Conservation (phyloP, 441 rosid genomes). For the Viola pubescens region DNA sequence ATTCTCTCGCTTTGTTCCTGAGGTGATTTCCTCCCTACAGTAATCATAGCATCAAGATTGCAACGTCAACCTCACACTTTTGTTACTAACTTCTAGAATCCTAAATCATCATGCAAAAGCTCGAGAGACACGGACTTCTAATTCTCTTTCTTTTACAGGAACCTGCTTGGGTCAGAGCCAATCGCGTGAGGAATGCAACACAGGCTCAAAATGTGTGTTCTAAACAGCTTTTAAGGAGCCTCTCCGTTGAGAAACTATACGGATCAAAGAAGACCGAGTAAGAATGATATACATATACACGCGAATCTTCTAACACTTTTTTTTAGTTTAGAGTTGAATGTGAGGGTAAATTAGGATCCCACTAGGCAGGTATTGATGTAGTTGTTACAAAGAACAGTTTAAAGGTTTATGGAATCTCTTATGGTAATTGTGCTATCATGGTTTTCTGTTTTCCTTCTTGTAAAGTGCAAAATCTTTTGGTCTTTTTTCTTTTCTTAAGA, state of each 20-base stretch:
- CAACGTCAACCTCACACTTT: background rate
- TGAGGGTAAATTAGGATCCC: too few relatives aligned
- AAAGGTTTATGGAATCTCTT: too few relatives aligned
- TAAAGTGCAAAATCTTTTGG: too few relatives aligned
- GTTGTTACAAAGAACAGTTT: too few relatives aligned
- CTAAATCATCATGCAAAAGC: background rate
- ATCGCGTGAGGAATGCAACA: constrained; percentile 53
- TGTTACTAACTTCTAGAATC: background rate
- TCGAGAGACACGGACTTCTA: background rate
- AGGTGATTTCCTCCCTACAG: constrained; percentile 28
- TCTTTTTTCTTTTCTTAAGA: too few relatives aligned
- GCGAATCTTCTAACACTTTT: too few relatives aligned
- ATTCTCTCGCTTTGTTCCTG: constrained; percentile 74
- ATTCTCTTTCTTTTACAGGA: constrained; percentile 34
- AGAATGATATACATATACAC: background rate
- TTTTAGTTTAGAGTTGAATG: too few relatives aligned
- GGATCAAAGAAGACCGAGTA: constrained; percentile 10
- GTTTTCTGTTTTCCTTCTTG: too few relatives aligned
- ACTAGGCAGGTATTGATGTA: too few relatives aligned
- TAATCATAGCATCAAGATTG: background rate
- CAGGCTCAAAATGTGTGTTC: constrained; percentile 73
- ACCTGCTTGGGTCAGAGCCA: constrained; percentile 90
- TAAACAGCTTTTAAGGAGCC: constrained; percentile 58
- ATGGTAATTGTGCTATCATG: too few relatives aligned
- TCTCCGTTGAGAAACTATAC: constrained; percentile 32